phyloP scores from a whole-genome alignment of 495 filamentous ascomycete species.

The Oidiodendron maius region DNA sequence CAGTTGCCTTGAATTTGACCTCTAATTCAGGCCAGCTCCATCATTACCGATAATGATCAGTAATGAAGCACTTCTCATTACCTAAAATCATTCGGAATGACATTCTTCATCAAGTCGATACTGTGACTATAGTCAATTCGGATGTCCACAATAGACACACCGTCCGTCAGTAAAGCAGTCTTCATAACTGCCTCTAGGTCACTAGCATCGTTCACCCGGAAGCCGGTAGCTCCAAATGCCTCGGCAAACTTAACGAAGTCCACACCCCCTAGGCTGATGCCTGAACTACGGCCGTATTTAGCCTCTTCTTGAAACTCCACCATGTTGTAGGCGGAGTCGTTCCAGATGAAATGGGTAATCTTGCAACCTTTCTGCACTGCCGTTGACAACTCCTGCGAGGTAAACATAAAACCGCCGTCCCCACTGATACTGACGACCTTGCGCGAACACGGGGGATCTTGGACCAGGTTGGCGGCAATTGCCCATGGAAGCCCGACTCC shows the following conservation, averaged over 20 bases:
- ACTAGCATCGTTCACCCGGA: slow-evolving; percentile 18
- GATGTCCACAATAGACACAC: slow-evolving; percentile 33
- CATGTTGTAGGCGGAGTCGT: slow-evolving; percentile 36
- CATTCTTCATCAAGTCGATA: slow-evolving; percentile 2
- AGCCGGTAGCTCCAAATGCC: slow-evolving; percentile 31
- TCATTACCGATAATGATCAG: too few relatives aligned
- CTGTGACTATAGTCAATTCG: slow-evolving; percentile 26
- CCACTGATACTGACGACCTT: slow-evolving; percentile 25
- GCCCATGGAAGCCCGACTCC: slow-evolving; percentile 35
- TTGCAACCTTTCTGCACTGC: slow-evolving; percentile 34
- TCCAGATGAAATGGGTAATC: slow-evolving; percentile 37
- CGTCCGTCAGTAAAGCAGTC: slow-evolving; percentile 25
- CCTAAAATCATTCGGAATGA: slow-evolving; percentile 8
- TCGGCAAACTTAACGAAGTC: slow-evolving; percentile 33
- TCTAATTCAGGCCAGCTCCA: too few relatives aligned
- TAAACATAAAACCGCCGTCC: slow-evolving; percentile 37
- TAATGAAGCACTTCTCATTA: too few relatives aligned
- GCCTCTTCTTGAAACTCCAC: slow-evolving; percentile 36
- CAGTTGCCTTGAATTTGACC: too few relatives aligned
- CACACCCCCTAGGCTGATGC: slow-evolving; percentile 29
- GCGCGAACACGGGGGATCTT: slow-evolving; percentile 21
- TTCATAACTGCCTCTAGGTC: slow-evolving; percentile 28
- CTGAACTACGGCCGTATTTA: slow-evolving; percentile 31
- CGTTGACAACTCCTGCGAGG: slow-evolving; percentile 22
- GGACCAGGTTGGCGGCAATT: slow-evolving; percentile 29